Conservation (phyloP, 441 rosid species). For the Brassica balearica region DNA sequence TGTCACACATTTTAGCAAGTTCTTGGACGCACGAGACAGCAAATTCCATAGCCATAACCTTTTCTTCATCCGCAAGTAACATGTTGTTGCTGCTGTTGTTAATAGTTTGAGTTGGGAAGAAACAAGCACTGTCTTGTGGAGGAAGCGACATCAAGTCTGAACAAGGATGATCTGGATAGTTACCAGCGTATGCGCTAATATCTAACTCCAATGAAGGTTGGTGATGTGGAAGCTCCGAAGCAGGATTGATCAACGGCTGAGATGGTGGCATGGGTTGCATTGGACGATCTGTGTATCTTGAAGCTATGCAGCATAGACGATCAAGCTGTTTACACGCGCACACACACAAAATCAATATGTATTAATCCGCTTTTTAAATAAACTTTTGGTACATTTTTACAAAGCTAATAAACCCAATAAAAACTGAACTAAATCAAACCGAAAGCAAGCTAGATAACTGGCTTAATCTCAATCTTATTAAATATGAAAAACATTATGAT, state of each 20-base stretch:
- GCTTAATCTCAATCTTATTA: background rate
- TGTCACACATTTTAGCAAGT: slow-evolving; percentile 69
- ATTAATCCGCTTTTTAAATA: background rate
- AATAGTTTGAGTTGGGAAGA: slow-evolving; percentile 49
- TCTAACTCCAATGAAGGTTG: slow-evolving; percentile 74
- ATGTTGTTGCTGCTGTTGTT: slow-evolving; percentile 41
- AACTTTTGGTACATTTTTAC: background rate
- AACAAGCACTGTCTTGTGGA: slow-evolving; percentile 51
- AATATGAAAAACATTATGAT: background rate
- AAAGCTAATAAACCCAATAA: background rate
- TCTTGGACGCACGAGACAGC: slow-evolving; percentile 77
- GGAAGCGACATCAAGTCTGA: slow-evolving; percentile 63
- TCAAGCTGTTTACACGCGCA: slow-evolving; percentile 61
- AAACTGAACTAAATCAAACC: background rate
- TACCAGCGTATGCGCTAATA: slow-evolving; percentile 72
- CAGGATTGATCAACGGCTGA: slow-evolving; percentile 49
- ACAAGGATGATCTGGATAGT: slow-evolving; percentile 49
- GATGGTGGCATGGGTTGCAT: slow-evolving; percentile 55
- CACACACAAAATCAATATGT: background rate
- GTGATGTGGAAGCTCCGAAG: slow-evolving; percentile 29
- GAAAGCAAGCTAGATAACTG: background rate
- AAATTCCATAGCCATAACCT: slow-evolving; percentile 68
- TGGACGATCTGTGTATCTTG: slow-evolving; percentile 58
- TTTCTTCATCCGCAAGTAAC: slow-evolving; percentile 70
- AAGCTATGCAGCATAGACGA: slow-evolving; percentile 64